Evolutionary conservation across 2,329 filamentous ascomycete species (phyloP).

Genomic region (Calonectria honghensis): DNA sequence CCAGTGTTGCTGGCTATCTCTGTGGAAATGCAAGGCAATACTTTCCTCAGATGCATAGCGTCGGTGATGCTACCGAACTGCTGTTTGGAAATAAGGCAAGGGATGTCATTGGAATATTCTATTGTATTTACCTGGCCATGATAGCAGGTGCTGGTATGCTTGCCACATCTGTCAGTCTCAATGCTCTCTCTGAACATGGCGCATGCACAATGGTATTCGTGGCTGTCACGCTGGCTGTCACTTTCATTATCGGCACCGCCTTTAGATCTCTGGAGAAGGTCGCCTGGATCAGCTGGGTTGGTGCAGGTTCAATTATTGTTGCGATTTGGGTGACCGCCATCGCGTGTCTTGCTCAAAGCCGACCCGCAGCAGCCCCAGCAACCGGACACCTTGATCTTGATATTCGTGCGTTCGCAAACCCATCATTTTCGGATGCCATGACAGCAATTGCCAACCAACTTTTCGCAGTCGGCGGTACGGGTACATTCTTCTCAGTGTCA

Average conservation of each 20-base stretch:
- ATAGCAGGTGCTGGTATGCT: not conserved
- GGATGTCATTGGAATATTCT: not conserved
- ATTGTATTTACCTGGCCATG: not conserved
- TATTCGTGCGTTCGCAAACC: not conserved
- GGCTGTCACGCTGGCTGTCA: not conserved
- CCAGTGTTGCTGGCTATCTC: not conserved
- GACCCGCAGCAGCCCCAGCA: not conserved
- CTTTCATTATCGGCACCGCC: not conserved
- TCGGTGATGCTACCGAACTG: not conserved
- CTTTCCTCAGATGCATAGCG: not conserved
- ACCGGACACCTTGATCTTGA: not conserved
- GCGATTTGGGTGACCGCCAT: not conserved
- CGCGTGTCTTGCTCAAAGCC: constrained; percentile 1
- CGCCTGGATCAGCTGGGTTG: not conserved
- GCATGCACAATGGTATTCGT: not conserved
- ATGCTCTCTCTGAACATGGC: not conserved
- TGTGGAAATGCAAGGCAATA: constrained; percentile 4
- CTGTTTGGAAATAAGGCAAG: not conserved
- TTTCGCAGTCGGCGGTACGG: not conserved
- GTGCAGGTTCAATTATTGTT: not conserved
- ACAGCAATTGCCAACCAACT: not conserved
- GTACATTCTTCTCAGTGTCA: not conserved
- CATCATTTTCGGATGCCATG: not conserved
- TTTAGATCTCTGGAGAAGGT: not conserved
- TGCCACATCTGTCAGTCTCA: not conserved